Percentiles rank a stretch among this genome's conserved stretches.
Evolutionary conservation across 345 rosid genomes (phyloP).

Genomic region (Eucalyptus curtisii): DNA sequence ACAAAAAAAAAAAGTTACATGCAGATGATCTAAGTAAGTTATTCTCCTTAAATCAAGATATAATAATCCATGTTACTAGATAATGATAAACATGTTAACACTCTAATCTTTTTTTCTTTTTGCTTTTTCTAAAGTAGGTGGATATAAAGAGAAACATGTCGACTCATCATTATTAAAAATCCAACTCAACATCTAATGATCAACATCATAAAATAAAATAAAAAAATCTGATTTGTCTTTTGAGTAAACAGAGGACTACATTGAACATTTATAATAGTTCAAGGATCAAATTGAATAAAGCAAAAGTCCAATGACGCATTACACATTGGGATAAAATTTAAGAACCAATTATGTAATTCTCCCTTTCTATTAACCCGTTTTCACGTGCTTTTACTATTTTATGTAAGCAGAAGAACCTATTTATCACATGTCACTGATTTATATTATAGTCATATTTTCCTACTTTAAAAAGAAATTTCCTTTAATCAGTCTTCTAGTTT

Average conservation of each 20-base stretch:
- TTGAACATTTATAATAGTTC: neutral
- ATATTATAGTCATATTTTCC: neutral
- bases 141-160: neutral
- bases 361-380: neutral
- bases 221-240: neutral
- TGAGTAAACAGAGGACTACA: neutral
- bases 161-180: neutral
- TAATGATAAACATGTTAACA: neutral
- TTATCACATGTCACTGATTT: neutral
- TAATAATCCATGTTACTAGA: neutral
- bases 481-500: neutral
- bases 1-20: neutral
- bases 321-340: neutral
- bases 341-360: neutral
- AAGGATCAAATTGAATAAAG: neutral
- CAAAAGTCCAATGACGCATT: neutral
- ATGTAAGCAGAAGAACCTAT: neutral
- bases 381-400: neutral
- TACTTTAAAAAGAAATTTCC: neutral
- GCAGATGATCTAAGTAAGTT: neutral
- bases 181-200: neutral
- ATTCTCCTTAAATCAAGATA: neutral
- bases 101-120: neutral
- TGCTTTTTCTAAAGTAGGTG: neutral
- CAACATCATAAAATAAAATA: neutral